These are phyloP conservation scores for Fusarium sp. DNA, from an alignment of 2,329 filamentous ascomycete genomes.

Conservation along the genomic window DNA sequence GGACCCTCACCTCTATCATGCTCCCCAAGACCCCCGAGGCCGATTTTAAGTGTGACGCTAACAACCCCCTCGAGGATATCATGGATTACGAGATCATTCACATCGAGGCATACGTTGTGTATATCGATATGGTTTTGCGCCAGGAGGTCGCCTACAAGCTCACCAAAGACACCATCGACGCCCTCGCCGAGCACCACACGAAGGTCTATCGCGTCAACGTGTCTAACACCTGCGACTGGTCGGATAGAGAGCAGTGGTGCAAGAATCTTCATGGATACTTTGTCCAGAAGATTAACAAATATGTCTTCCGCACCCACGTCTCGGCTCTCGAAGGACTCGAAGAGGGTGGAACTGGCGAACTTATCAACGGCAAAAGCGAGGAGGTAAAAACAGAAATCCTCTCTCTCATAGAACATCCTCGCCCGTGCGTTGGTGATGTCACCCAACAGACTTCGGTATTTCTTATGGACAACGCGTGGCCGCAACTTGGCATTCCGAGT, in stretches of 20 bases:
- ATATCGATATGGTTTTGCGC: conserved; percentile 89
- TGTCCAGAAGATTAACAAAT: conserved; percentile 95
- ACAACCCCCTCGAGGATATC: conserved; percentile 69
- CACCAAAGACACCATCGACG: conserved; percentile 92
- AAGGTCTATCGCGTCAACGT: conserved; percentile 92
- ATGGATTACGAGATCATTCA: conserved; percentile 95
- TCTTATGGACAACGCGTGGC: conserved; percentile 83
- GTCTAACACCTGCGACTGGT: conserved; percentile 91
- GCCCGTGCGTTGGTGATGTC: conserved; percentile 89
- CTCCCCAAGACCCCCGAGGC: conserved; percentile 88
- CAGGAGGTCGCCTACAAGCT: conserved; percentile 99
- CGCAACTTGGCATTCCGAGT: conserved; percentile 73
- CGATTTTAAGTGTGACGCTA: conserved; percentile 84
- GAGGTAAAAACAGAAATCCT: conserved; percentile 91
- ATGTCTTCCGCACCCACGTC: conserved; percentile 91
- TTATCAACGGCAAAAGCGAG: conserved; percentile 90
- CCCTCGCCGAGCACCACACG: conserved; percentile 95
- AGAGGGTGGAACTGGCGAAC: conserved; percentile 94
- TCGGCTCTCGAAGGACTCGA: conserved; percentile 93
- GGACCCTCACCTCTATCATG: conserved; percentile 94
- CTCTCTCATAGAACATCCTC: conserved; percentile 86
- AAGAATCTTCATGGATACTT: conserved; percentile 99
- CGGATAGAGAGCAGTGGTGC: conserved; percentile 94
- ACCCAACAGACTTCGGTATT: conserved; percentile 87
- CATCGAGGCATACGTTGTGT: conserved; percentile 87